These are phyloP conservation scores for Peniophora sp. DNA, from an alignment of 1,284 basidiomycete species.

Conservation along the genomic window DNA sequence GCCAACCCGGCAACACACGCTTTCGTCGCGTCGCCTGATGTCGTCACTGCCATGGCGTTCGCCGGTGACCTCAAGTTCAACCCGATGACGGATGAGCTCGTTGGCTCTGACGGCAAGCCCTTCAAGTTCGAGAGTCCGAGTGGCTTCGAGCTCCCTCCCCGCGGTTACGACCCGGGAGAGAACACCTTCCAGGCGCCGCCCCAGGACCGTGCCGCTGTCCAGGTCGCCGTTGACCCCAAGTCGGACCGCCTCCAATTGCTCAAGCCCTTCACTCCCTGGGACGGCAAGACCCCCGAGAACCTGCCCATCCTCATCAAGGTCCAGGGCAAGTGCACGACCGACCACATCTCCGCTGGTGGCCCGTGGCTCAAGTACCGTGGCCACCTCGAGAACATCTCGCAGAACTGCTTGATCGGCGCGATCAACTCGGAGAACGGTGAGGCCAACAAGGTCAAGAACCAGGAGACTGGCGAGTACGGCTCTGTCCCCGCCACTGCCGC, in stretches of 20 bases:
- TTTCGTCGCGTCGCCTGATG: conserved; percentile 96
- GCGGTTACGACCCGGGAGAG: conserved; percentile 94
- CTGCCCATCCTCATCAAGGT: conserved; percentile 97
- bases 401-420: conserved; percentile 96
- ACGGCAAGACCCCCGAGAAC: conserved; percentile 86
- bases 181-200: conserved; percentile 97
- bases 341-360: conserved; percentile 92
- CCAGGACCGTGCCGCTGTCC: conserved; percentile 72
- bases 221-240: conserved; percentile 83
- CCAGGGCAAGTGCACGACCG: conserved; percentile 96
- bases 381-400: conserved; percentile 97
- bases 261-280: conserved; percentile 87
- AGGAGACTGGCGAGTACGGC: conserved; percentile 81
- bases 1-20: conserved; percentile 99
- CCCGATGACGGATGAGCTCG: conserved; percentile 88
- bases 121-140: conserved; percentile 94
- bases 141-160: conserved; percentile 89
- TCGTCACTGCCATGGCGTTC: conserved; percentile 97
- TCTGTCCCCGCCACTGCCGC: conserved; percentile 82
- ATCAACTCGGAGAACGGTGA: conserved; percentile 94
- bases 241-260: conserved; percentile 95
- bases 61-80: conserved; percentile 95
- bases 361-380: conserved; percentile 99
- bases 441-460: conserved; percentile 95
- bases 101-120: conserved; percentile 87